Evolutionary conservation across 257 asterid genomes (phyloP).

Genomic region (Penstemon newberryi): DNA sequence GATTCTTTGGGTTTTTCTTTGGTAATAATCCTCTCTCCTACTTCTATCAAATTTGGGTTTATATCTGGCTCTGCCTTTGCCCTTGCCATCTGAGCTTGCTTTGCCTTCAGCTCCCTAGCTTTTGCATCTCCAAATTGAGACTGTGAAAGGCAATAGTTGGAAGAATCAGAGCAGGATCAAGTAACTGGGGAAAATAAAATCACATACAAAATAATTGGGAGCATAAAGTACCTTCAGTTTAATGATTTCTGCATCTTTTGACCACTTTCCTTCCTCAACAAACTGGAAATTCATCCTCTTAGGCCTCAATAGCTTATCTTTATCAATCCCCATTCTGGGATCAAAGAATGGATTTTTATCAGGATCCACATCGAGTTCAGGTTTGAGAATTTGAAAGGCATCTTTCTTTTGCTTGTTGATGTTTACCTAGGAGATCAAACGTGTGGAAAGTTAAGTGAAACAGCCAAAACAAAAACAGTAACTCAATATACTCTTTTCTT

Average conservation of each 20-base stretch:
- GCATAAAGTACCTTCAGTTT: constrained; percentile 61
- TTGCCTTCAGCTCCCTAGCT: constrained; percentile 82
- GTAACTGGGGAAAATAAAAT: constrained; percentile 14
- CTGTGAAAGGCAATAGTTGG: constrained; percentile 38
- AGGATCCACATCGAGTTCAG: constrained; percentile 93
- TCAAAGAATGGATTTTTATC: constrained; percentile 85
- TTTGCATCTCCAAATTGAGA: constrained; percentile 95
- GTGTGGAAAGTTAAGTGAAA: background rate
- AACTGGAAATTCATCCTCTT: constrained; percentile 82
- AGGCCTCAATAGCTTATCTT: constrained; percentile 81
- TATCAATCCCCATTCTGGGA: constrained; percentile 83
- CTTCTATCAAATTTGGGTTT: constrained; percentile 92
- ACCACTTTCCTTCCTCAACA: constrained; percentile 99
- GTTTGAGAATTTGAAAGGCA: constrained; percentile 92
- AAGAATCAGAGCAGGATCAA: constrained; percentile 20
- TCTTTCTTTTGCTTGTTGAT: constrained; percentile 95
- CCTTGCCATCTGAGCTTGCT: constrained; percentile 92
- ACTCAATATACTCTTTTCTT: background rate
- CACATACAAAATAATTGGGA: background rate
- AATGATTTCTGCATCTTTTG: constrained; percentile 82
- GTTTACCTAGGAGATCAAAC: constrained; percentile 58
- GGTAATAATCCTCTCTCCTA: constrained; percentile 75
- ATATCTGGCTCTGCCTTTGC: constrained; percentile 89
- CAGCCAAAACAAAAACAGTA: background rate
- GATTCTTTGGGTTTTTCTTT: constrained; percentile 81